phyloP scores from a whole-genome alignment of 306 rosid species.

The Mucuna pruriens region DNA sequence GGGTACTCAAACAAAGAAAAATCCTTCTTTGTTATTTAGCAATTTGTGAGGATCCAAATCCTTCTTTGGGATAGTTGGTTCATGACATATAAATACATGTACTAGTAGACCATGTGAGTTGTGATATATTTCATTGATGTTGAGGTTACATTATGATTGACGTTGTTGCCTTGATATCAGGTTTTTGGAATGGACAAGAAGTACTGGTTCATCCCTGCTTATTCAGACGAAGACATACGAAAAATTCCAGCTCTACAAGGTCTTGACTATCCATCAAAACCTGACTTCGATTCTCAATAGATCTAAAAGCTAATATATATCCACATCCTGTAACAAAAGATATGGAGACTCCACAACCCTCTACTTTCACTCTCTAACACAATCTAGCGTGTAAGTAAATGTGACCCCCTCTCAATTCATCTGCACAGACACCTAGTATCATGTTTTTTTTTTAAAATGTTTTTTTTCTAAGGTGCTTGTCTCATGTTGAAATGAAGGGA shows the following conservation, averaged over 20 bases:
- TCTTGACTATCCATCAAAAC: conserved; percentile 92
- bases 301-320: conserved; percentile 47
- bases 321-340: conserved; percentile 39
- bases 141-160: conserved; percentile 5
- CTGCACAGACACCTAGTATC: conserved; percentile 37
- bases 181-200: conserved; percentile 88
- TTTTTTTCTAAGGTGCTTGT: conserved; percentile 7
- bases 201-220: conserved; percentile 94
- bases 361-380: conserved; percentile 42
- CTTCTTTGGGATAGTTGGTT: background rate
- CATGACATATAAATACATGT: background rate
- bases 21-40: too few relatives aligned
- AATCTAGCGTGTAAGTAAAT: conserved; percentile 49
- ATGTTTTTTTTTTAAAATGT: background rate
- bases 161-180: conserved; percentile 52
- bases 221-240: conserved; percentile 91
- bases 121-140: background rate
- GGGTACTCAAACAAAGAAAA: too few relatives aligned
- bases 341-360: conserved; percentile 31
- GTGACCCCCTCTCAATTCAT: conserved; percentile 33
- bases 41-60: background rate
- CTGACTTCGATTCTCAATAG: conserved; percentile 86
- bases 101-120: background rate
- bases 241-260: conserved; percentile 96
- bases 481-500: conserved; percentile 34